Evolutionary conservation across 306 rosid species (phyloP), one percentile per base, ranked within the genome.

Genomic region (Prunus kanzakura): DNA sequence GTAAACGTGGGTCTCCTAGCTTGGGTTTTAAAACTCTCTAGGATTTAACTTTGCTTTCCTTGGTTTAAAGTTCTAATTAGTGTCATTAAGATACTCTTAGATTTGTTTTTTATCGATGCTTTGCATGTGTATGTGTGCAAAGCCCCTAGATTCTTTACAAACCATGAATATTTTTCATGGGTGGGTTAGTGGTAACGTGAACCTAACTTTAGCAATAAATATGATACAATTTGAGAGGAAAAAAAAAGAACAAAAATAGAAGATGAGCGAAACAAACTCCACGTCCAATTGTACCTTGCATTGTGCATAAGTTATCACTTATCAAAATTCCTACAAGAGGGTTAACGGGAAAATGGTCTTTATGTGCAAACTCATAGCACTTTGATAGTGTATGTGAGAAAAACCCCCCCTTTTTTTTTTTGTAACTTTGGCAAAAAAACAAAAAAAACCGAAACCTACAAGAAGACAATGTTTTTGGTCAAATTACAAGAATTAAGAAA

Each of bases 1-100:
- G 20, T 47, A 23, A 75, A 78, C 55, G 73, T 85, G 88, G 88
- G 83, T 79, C 84, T 78, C 67, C 35, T 75, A 38, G 79, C 71
- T 77, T 77, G 43, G 71, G 64, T 83, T 69, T 80, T 64, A 46
- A 63, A 74, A 62, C 45, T 51, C 49, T 25, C 52, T 25, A 22
- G 79, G 63, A 49, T 47, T 35, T 29, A 41, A 76, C 82, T 72
- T 46, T 67, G 51, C 46, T 76, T 73, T 68, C 58, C 58, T 67
- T 54, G 10, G 20, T 70, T 73, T 62, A 66, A 57, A 69, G 78
- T 78, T 71, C 56, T 20, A 13, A 22, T 66, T 46, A 56, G 32
- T 58, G 60, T 19, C 49, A 27, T 49, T 76, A 47, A 57, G 65
- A 71, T 64, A 81, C 47, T 45, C 62, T 32, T 52, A 32, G 38